Evolutionary conservation across 2,329 filamentous ascomycete species (phyloP), one percentile per base, ranked within the genome.

Genomic region (Didymella exigua): DNA sequence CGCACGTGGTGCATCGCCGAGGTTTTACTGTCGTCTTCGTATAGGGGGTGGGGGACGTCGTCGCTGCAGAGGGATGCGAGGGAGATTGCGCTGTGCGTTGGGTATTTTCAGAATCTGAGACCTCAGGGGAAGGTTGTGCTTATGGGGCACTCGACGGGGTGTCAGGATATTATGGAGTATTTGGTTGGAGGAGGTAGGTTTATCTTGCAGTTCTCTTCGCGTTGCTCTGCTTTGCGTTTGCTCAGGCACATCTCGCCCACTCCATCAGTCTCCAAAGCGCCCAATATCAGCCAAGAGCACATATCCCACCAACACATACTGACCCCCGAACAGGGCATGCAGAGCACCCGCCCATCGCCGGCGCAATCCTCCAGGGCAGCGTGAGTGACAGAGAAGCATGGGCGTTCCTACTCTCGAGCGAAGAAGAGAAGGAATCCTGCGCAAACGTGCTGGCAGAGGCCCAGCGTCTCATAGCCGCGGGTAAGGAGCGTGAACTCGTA

Each of bases 281-380:
- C 7, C 5, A 33, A n/a, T n/a, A 33, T 7, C 10, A 13, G 14
- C n/a, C 30, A n/a, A 33, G 30, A 11, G 16, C n/a, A n/a, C n/a
- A n/a, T n/a, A n/a, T n/a, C n/a, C 30, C 9, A 31, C 30, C 30
- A 31, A 7, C 9, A 31, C 9, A 7, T 11, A 31, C 30, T 11
- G 14, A 14, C 9, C 30, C 30, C 10, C 10, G 5, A 34, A 41
- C 19, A 29, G 9, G 6, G n/a, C 19, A 23, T 2, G 4, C 29
- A 52, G 42, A 26, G 5, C 67, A 76, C 38, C 82, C 84, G 0
- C 77, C 54, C 0, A 76, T 96, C 1, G 85, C 95, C 56, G 92
- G 89, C 30, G 87, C 86, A 43, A 88, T 96, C 38, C 77, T 96
- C 49, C 92, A 96, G 72, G 91, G 88, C 0, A 87, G 90, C 0